phyloP scores from a whole-genome alignment of 2,329 filamentous ascomycete species.

The Metarhizium guizhouense region DNA sequence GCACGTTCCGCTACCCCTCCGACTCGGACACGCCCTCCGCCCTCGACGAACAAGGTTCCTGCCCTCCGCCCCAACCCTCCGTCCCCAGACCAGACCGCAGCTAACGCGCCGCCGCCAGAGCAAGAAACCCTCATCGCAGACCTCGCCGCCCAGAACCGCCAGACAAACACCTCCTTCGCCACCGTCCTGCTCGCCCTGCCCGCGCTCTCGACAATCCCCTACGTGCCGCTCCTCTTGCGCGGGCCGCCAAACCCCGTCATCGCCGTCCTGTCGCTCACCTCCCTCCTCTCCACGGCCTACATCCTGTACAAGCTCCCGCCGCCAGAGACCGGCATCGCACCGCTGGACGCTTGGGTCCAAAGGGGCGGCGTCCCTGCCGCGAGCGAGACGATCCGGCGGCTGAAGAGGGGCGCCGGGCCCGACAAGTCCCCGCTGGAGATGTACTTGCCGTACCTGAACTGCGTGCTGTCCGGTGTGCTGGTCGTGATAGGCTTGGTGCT shows the following conservation, averaged over 20 bases:
- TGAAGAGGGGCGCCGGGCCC: conserved; percentile 6
- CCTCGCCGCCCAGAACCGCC: conserved; percentile 46
- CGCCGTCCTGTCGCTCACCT: conserved; percentile 51
- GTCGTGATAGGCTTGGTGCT: conserved; percentile 33
- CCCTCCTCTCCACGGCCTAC: conserved; percentile 53
- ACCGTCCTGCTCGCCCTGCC: conserved; percentile 53
- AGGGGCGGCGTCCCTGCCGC: conserved; percentile 13
- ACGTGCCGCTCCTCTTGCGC: conserved; percentile 30
- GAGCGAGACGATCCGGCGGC: conserved; percentile 7
- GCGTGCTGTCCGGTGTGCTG: conserved; percentile 45
- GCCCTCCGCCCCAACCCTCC: not conserved
- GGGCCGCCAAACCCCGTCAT: conserved; percentile 28
- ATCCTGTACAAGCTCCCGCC: conserved; percentile 49
- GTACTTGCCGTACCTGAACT: conserved; percentile 53
- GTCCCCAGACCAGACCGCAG: not conserved
- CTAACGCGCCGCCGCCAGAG: conserved; percentile 31
- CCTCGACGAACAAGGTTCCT: conserved; percentile 62
- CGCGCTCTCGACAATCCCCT: conserved; percentile 43
- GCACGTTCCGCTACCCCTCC: conserved; percentile 70
- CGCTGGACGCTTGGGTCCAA: conserved; percentile 36
- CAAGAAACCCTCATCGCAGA: conserved; percentile 54
- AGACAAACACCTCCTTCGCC: conserved; percentile 49
- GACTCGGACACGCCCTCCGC: conserved; percentile 46
- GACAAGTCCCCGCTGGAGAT: conserved; percentile 39
- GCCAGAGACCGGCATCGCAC: conserved; percentile 40